These are phyloP conservation scores for Conringia planisiliqua DNA, from an alignment of 345 rosid genomes.

Conservation along the genomic window DNA sequence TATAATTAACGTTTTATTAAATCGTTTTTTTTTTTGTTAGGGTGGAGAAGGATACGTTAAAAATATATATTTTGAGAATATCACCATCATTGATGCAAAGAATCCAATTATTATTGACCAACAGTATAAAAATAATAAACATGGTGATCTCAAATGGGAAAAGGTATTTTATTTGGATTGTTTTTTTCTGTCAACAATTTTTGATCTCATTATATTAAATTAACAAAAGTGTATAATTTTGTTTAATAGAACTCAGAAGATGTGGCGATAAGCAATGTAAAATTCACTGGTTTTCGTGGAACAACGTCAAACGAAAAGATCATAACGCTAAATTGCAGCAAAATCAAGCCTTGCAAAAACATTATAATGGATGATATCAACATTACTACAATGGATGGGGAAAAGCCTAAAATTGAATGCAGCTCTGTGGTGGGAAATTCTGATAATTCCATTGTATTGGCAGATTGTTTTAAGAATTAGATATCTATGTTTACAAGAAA, in stretches of 20 bases:
- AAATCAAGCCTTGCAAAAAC: not conserved
- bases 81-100: too few relatives aligned
- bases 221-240: too few relatives aligned
- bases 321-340: conserved; percentile 5
- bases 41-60: too few relatives aligned
- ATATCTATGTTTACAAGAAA: not conserved
- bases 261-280: conserved; percentile 5
- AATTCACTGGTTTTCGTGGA: conserved; percentile 4
- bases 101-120: too few relatives aligned
- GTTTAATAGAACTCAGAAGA: not conserved
- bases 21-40: too few relatives aligned
- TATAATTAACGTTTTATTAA: too few relatives aligned
- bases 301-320: not conserved
- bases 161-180: too few relatives aligned
- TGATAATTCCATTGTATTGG: not conserved
- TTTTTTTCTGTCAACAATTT: too few relatives aligned
- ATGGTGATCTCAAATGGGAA: not conserved
- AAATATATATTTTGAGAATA: too few relatives aligned
- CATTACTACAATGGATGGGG: not conserved
- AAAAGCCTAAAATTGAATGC: not conserved
- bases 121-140: too few relatives aligned
- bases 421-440: not conserved
- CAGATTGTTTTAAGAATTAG: not conserved
- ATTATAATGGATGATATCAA: not conserved
- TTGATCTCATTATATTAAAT: too few relatives aligned